Percentiles rank a stretch among this genome's conserved stretches.
These are phyloP conservation scores for Moniliophthora roreri DNA, from an alignment of 1,284 basidiomycete species.

Conservation along the genomic window DNA sequence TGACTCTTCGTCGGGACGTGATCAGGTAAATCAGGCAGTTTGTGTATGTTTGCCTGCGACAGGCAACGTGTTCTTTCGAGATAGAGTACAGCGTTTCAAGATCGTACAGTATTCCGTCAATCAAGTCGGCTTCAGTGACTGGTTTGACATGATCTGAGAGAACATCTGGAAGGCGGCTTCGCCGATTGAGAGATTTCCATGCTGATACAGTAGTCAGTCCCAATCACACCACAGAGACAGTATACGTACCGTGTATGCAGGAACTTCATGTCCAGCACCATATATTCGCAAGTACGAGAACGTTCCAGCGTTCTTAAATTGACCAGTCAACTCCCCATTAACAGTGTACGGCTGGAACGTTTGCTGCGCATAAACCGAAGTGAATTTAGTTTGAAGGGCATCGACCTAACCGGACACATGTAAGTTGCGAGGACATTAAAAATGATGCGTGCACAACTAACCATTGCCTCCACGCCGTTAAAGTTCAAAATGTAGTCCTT, in stretches of 20 bases:
- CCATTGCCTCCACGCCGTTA: slow-evolving; percentile 62
- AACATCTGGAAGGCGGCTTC: slow-evolving; percentile 31
- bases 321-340: slow-evolving; percentile 44
- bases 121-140: slow-evolving; percentile 9
- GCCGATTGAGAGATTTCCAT: slow-evolving; percentile 21
- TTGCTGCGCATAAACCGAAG: slow-evolving; percentile 35
- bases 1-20: too few species aligned
- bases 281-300: slow-evolving; percentile 60
- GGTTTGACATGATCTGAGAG: slow-evolving; percentile 25
- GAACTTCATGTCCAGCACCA: slow-evolving; percentile 54
- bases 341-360: slow-evolving; percentile 50
- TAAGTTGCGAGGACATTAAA: neutral
- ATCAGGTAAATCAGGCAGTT: too few species aligned
- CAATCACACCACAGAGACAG: neutral
- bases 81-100: too few species aligned
- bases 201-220: slow-evolving; percentile 4
- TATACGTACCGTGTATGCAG: slow-evolving; percentile 40
- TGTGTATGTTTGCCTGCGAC: too few species aligned
- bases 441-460: slow-evolving; percentile 22
- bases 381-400: slow-evolving; percentile 41
- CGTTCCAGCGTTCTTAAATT: slow-evolving; percentile 60
- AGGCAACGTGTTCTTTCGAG: too few species aligned
- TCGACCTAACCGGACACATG: slow-evolving; percentile 33
- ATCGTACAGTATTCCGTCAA: too few species aligned
- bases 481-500: slow-evolving; percentile 62